These are phyloP conservation scores for Cladophialophora carrionii DNA, from an alignment of 2,329 filamentous ascomycete species.

Conservation along the genomic window DNA sequence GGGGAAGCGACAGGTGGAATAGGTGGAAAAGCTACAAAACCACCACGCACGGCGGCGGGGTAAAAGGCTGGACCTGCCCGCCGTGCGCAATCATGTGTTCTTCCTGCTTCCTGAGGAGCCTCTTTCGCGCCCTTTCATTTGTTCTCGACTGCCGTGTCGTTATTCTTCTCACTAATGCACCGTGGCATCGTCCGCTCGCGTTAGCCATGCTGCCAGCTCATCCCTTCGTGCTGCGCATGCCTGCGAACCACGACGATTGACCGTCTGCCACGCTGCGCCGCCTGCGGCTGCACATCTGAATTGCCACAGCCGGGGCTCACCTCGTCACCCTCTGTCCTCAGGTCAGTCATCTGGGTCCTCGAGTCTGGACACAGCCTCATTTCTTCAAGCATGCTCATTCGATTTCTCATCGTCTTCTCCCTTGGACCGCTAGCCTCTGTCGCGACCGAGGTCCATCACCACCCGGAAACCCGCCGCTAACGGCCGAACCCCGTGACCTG, in stretches of 20 bases:
- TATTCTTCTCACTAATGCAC: constrained; percentile 21
- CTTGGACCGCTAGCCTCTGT: constrained; percentile 26
- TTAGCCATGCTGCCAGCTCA: constrained; percentile 19
- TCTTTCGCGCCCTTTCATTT: constrained; percentile 17
- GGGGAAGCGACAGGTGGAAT: constrained; percentile 7
- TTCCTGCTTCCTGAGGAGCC: not conserved
- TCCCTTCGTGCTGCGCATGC: constrained; percentile 23
- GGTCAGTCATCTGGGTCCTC: constrained; percentile 23
- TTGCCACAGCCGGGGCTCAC: constrained; percentile 20
- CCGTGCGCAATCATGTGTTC: constrained; percentile 17
- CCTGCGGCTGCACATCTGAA: constrained; percentile 21
- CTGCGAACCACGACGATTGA: constrained; percentile 7
- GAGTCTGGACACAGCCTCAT: constrained; percentile 28
- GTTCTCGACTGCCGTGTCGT: constrained; percentile 14
- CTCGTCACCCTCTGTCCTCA: constrained; percentile 19
- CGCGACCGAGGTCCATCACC: constrained; percentile 28
- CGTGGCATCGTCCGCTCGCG: constrained; percentile 2
- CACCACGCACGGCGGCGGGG: constrained; percentile 14
- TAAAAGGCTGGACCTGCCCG: constrained; percentile 1
- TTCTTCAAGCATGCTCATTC: constrained; percentile 35
- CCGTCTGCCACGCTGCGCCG: constrained; percentile 22
- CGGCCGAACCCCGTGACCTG: constrained; percentile 25
- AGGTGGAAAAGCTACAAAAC: not conserved
- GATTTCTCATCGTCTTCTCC: constrained; percentile 21
- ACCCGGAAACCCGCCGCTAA: constrained; percentile 23